A percentile compares a stretch with the other conserved stretches of the same genome.
Evolutionary conservation across 192 early-diverging fungal species (phyloP).

Genomic region (Coemansia sp.): DNA sequence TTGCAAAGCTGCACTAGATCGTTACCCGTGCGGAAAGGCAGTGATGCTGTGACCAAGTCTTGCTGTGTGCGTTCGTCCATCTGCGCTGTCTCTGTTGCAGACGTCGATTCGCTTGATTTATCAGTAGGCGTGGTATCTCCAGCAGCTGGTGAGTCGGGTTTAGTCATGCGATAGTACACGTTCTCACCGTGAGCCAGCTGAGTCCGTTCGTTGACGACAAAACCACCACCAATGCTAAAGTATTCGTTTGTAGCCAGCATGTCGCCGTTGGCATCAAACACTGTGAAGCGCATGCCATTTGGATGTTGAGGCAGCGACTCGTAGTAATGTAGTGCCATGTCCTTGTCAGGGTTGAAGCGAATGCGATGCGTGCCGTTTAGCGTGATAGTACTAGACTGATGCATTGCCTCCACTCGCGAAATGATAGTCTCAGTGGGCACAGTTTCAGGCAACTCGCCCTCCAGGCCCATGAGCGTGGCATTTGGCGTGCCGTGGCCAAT

Average conservation of each 20-base stretch:
- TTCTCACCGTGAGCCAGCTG: constrained; percentile 74
- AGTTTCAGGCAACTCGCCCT: constrained; percentile 83
- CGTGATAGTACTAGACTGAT: constrained; percentile 66
- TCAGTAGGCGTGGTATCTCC: neutral
- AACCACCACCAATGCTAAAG: constrained; percentile 94
- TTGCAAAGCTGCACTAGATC: constrained; percentile 80
- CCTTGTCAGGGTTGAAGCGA: constrained; percentile 77
- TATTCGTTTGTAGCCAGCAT: constrained; percentile 93
- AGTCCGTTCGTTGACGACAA: constrained; percentile 91
- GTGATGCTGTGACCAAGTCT: constrained; percentile 71
- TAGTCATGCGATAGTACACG: constrained; percentile 58
- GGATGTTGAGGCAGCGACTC: constrained; percentile 90
- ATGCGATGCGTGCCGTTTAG: constrained; percentile 76
- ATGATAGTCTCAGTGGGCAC: constrained; percentile 82
- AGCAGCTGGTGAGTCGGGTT: constrained; percentile 16
- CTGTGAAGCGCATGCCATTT: constrained; percentile 94
- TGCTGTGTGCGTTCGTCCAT: constrained; percentile 63
- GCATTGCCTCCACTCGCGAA: constrained; percentile 72
- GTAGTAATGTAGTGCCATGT: constrained; percentile 86
- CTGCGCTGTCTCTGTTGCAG: constrained; percentile 29
- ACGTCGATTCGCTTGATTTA: neutral
- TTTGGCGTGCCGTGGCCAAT: constrained; percentile 95
- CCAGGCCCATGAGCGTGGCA: constrained; percentile 86
- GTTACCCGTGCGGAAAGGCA: constrained; percentile 81
- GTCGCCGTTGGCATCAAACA: constrained; percentile 76